Evolutionary conservation across 2,329 filamentous ascomycete genomes (phyloP), one percentile per base, ranked within the genome.

Genomic region (Aspergillus ibericus): DNA sequence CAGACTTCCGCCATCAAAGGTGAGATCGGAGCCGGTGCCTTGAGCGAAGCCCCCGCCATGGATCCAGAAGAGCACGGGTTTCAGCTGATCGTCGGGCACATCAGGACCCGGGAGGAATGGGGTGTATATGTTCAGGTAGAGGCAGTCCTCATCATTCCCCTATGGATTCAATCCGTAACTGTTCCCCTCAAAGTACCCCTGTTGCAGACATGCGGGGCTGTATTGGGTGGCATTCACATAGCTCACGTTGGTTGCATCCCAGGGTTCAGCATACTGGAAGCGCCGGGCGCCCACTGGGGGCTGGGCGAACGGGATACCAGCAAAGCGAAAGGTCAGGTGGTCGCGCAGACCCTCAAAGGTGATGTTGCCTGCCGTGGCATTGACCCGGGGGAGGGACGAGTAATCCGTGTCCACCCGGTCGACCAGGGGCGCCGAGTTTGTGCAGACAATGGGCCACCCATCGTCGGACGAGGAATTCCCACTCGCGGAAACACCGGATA

Each of bases 41-140:
- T 77, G 75, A 0, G 78, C 80, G 59, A 85, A 85, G 8, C 81
- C 84, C 32, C 84, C 84, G n/a, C 84, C 84, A 55, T 82, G 78
- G n/a, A 83, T 82, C 70, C 77, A 81, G 61, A 83, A 80, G n/a
- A 82, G 66, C 0, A 83, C 81, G 0, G 81, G 77, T 38, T 75
- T 72, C 6, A 82, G 70, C 4, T 77, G 65, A 22, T 70, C 67
- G 52, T 71, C 75, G 1, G 73, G 76, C 38, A 40, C 38, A 4
- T 72, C 74, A 10, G 68, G 64, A 36, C 75, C 79, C 5, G 78
- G 78, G 15, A 80, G 70, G 55, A 76, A 78, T 9, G 77, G 75
- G 0, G 80, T 81, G 54, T 81, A 77, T 25, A 83, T 80, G 59
- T 82, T 81, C 55, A 83, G 56, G 58, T 79, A 80, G 3, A 82